Conservation (phyloP, 1,139 yeast genomes). For the Yamadazyma kanchanaburiensis region DNA sequence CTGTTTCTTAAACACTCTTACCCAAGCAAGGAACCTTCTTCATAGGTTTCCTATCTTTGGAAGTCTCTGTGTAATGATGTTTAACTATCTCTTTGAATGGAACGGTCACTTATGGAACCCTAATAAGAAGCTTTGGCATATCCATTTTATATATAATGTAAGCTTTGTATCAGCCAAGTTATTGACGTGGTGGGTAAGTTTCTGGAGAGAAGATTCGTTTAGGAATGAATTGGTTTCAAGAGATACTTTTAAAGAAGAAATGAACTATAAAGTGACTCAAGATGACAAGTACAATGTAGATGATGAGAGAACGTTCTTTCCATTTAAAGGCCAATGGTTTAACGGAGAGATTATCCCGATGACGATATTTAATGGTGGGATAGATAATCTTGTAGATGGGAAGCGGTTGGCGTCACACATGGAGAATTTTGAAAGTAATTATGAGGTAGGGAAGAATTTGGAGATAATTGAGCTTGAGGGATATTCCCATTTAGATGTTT, state of each 20-base stretch:
- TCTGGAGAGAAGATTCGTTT: conserved; percentile 41
- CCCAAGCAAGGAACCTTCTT: conserved; percentile 43
- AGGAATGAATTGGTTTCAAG: conserved; percentile 35
- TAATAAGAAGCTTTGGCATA: conserved; percentile 56
- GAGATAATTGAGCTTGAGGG: conserved; percentile 37
- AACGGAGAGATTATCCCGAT: conserved; percentile 47
- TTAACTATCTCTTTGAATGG: conserved; percentile 86
- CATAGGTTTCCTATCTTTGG: conserved; percentile 54
- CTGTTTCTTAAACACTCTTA: conserved; percentile 59
- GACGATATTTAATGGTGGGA: conserved; percentile 57
- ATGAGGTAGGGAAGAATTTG: conserved; percentile 36
- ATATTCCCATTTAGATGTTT: conserved; percentile 54
- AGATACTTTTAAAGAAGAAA: conserved; percentile 28
- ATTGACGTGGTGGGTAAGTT: conserved; percentile 87
- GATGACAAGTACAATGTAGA: conserved; percentile 20
- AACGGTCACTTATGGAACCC: conserved; percentile 66
- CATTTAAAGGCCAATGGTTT: conserved; percentile 56
- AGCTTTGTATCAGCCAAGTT: conserved; percentile 73
- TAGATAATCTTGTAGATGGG: conserved; percentile 69
- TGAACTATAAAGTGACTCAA: conserved; percentile 18
- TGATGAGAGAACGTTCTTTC: conserved; percentile 53
- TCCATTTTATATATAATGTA: conserved; percentile 85
- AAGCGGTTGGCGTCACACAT: conserved; percentile 51
- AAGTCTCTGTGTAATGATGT: conserved; percentile 68
- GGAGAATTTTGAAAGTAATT: conserved; percentile 45